These are phyloP conservation scores for Lichtheimia ornata DNA, from an alignment of 371 early-diverging fungal species.

Conservation along the genomic window DNA sequence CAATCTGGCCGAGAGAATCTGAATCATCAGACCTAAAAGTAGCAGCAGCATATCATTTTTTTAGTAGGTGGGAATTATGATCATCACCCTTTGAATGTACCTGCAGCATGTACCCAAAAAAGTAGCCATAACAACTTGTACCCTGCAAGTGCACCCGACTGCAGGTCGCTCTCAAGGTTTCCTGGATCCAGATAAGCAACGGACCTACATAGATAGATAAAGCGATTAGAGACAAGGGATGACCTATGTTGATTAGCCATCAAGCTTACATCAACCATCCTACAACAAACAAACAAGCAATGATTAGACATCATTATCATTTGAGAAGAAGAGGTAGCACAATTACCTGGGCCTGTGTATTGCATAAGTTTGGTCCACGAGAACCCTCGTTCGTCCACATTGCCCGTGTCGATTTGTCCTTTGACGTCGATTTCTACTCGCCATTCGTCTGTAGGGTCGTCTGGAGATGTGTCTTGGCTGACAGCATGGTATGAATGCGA, in stretches of 20 bases:
- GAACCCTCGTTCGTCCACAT: conserved; percentile 30
- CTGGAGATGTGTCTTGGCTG: neutral
- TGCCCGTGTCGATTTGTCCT: conserved; percentile 45
- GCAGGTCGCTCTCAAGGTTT: conserved; percentile 73
- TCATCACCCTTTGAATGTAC: conserved; percentile 16
- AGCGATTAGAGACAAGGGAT: neutral
- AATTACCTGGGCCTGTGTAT: conserved; percentile 57
- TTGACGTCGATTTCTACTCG: conserved; percentile 43
- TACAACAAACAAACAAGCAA: conserved; percentile 8
- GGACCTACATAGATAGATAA: conserved; percentile 43
- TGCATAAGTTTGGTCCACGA: conserved; percentile 54
- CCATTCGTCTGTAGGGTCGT: conserved; percentile 6
- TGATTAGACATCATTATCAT: neutral
- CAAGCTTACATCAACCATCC: conserved; percentile 48
- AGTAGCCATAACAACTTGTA: conserved; percentile 68
- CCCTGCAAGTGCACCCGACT: conserved; percentile 69
- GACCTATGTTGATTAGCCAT: neutral
- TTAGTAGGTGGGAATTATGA: too few relatives aligned
- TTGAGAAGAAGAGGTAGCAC: neutral
- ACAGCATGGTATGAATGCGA: conserved; percentile 2
- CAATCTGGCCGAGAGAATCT: conserved; percentile 61
- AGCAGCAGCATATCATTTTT: neutral
- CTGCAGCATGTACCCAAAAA: conserved; percentile 66
- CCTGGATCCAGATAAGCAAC: conserved; percentile 81
- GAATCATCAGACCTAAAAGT: conserved; percentile 56